Conservation (phyloP, 441 rosid genomes). For the Daphne laureola region DNA sequence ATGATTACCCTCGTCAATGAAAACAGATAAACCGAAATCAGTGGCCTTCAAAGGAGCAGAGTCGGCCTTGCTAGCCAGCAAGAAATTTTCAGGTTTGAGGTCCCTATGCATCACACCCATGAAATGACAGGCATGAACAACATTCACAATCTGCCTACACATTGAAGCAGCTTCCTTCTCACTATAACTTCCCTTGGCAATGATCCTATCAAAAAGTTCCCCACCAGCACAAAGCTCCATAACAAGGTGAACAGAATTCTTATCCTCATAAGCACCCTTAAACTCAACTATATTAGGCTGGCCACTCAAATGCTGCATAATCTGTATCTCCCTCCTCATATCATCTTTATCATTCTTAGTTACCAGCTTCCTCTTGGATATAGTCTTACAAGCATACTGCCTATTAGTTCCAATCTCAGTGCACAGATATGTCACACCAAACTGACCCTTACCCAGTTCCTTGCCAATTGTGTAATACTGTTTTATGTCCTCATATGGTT, state of each 20-base stretch:
- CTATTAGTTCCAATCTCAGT: slow-evolving; percentile 48
- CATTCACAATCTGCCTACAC: slow-evolving; percentile 17
- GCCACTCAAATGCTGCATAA: slow-evolving; percentile 31
- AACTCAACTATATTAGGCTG: slow-evolving; percentile 30
- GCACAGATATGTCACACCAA: slow-evolving; percentile 55
- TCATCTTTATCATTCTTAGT: slow-evolving; percentile 21
- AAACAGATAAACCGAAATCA: slow-evolving; percentile 50
- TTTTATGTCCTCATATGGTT: slow-evolving; percentile 55
- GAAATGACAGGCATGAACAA: slow-evolving; percentile 24
- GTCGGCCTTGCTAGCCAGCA: slow-evolving; percentile 22
- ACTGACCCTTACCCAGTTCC: slow-evolving; percentile 52
- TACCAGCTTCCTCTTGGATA: slow-evolving; percentile 22
- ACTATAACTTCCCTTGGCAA: slow-evolving; percentile 23
- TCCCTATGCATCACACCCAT: slow-evolving; percentile 22
- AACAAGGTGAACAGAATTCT: slow-evolving; percentile 23
- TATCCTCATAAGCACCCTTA: slow-evolving; percentile 29
- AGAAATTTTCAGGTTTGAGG: slow-evolving; percentile 30
- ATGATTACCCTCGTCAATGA: slow-evolving; percentile 42
- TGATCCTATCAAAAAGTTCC: slow-evolving; percentile 30
- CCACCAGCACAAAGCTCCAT: slow-evolving; percentile 35
- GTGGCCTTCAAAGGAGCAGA: slow-evolving; percentile 43
- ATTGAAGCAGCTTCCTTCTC: slow-evolving; percentile 28
- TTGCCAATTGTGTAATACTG: slow-evolving; percentile 35
- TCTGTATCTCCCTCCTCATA: slow-evolving; percentile 24
- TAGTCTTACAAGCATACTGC: slow-evolving; percentile 30